Conservation (phyloP, 75 land plant genomes). For the Pinus tabuliformis region DNA sequence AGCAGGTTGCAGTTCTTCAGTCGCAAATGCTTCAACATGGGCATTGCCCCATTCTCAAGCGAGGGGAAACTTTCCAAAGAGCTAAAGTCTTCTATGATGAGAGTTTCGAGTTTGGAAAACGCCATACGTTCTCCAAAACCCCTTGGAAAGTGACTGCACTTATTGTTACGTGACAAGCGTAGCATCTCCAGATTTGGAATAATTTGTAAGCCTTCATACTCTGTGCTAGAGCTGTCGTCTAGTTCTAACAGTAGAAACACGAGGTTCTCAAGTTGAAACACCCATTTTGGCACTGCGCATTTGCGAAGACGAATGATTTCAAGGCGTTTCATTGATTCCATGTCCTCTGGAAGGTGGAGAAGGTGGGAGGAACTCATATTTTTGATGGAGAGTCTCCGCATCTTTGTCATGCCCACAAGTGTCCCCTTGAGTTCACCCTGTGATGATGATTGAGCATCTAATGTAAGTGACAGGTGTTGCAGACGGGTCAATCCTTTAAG, state of each 20-base stretch:
- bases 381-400: not conserved
- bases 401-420: not conserved
- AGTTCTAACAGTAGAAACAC: too few species aligned
- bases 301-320: slow-evolving; percentile 1
- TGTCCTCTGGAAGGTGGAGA: not conserved
- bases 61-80: not conserved
- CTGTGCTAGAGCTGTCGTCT: too few species aligned
- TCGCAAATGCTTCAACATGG: not conserved
- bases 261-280: too few species aligned
- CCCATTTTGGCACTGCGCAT: not conserved
- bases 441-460: not conserved
- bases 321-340: not conserved
- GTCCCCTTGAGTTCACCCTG: not conserved
- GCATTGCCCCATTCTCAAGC: not conserved
- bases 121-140: not conserved
- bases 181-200: not conserved
- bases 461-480: not conserved
- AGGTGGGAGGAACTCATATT: not conserved
- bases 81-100: not conserved
- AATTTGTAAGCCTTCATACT: too few species aligned
- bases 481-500: not conserved
- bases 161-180: not conserved
- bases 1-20: not conserved
- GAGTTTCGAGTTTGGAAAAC: not conserved
- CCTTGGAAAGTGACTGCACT: not conserved